These are phyloP conservation scores for Diplodia sapinea DNA, from an alignment of 2,329 filamentous ascomycete genomes.

Conservation along the genomic window DNA sequence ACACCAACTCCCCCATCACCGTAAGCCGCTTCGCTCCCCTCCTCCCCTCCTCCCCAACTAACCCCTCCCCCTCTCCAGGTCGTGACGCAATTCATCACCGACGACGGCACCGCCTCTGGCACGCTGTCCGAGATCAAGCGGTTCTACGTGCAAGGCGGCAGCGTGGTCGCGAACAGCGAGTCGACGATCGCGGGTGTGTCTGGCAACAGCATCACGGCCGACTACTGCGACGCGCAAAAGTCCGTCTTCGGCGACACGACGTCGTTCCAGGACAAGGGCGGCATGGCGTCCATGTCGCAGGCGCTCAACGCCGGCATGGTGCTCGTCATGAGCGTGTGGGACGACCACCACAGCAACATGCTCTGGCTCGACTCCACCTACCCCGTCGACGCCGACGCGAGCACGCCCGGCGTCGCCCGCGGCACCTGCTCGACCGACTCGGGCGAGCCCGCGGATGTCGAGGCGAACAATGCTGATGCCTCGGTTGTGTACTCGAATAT, in stretches of 20 bases:
- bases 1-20: slow-evolving; percentile 45
- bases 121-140: slow-evolving; percentile 50
- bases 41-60: not conserved
- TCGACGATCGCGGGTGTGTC: slow-evolving; percentile 50
- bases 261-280: slow-evolving; percentile 59
- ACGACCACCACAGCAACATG: slow-evolving; percentile 70
- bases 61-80: slow-evolving; percentile 37
- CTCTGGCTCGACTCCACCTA: slow-evolving; percentile 72
- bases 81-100: slow-evolving; percentile 53
- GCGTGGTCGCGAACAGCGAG: slow-evolving; percentile 50
- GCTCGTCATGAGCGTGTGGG: slow-evolving; percentile 64
- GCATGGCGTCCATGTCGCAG: slow-evolving; percentile 36
- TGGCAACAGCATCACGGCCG: slow-evolving; percentile 60
- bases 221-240: slow-evolving; percentile 63
- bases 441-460: slow-evolving; percentile 36
- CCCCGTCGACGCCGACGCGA: slow-evolving; percentile 49
- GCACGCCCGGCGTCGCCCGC: slow-evolving; percentile 33
- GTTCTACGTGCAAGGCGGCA: slow-evolving; percentile 53
- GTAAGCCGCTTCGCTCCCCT: not conserved
- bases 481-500: slow-evolving; percentile 39
- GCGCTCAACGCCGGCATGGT: slow-evolving; percentile 34
- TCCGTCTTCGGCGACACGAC: slow-evolving; percentile 59
- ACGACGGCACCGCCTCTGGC: slow-evolving; percentile 45
- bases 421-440: slow-evolving; percentile 34
- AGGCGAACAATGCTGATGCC: slow-evolving; percentile 32